Evolutionary conservation across 441 rosid species (phyloP), one percentile per base, ranked within the genome.

Genomic region (Adansonia grandidieri): DNA sequence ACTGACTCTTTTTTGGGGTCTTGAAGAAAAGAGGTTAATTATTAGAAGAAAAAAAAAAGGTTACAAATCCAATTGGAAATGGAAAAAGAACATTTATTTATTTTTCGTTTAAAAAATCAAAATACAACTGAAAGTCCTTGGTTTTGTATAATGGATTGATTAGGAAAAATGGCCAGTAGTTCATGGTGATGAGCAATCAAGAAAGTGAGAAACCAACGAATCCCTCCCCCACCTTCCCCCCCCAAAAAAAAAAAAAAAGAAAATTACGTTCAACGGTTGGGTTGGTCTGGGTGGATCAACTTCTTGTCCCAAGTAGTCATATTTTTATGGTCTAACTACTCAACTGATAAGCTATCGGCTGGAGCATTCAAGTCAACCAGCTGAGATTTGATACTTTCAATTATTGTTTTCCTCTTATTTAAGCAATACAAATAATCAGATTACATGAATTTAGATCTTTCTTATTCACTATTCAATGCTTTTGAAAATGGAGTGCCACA

Each of bases 351-450:
- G 22, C 9, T 50, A 71, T 71, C 19, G 32, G 14, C 6, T 48
- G 2, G 47, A 47, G 15, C 67, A 47, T 80, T 82, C 82, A 40
- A 79, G 80, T 79, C 80, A 24, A 76, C 4, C 65, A 40, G 77
- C 17, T 8, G 61, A 65, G 63, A 37, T 72, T 72, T 72, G 74
- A 42, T 73, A 8, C 85, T 63, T 62, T 40, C 67, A 47, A 32
- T 74, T 77, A 78, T 56, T 54, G 37, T 64, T 64, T 74, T 72
- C 65, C 44, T 5, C 14, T 44, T 20, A 6, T 11, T 71, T 14
- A 45, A 47, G 53, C 62, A 51, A n/a, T 37, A 24, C 17, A 48
- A 73, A 28, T 57, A 28, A 14, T 44, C 17, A 20, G 40, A 53
- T 65, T 40, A 51, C 53, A 51, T 64, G 50, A 14, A 51, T 62